These are phyloP conservation scores for Cystobasidiopsis lactophilus DNA, from an alignment of 768 basidiomycete genomes.

Conservation along the genomic window DNA sequence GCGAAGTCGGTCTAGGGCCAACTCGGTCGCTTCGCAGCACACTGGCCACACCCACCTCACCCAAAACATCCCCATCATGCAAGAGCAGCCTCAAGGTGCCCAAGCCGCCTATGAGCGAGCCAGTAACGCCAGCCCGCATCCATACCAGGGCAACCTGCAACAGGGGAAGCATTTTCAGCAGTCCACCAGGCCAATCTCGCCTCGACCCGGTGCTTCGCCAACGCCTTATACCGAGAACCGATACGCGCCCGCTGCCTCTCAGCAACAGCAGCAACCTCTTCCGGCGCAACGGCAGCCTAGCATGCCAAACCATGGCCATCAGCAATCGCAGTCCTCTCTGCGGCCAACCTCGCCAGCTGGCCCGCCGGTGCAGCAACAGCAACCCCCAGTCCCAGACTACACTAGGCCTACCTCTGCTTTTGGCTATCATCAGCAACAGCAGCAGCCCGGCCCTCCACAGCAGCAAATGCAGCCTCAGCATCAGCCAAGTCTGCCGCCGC, in stretches of 20 bases:
- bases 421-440: background rate
- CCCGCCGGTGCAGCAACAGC: conserved; percentile 12
- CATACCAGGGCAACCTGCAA: too few species aligned
- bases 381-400: background rate
- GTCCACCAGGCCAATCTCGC: background rate
- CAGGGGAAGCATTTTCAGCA: too few species aligned
- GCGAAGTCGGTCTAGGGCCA: conserved; percentile 4
- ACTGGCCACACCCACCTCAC: conserved; percentile 3
- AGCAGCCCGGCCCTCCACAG: background rate
- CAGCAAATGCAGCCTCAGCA: background rate
- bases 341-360: conserved; percentile 6
- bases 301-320: too few species aligned
- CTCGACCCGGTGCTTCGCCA: background rate
- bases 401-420: too few species aligned
- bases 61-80: too few species aligned
- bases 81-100: background rate
- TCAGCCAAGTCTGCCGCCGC: conserved; percentile 5
- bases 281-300: too few species aligned
- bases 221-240: background rate
- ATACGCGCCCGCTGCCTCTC: background rate
- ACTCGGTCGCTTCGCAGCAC: conserved; percentile 8
- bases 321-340: conserved; percentile 12
- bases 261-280: conserved; percentile 7
- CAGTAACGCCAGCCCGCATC: too few species aligned
- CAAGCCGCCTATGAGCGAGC: too few species aligned